Evolutionary conservation across 2,329 filamentous ascomycete species (phyloP).

Genomic region (Stagonosporopsis vannaccii): DNA sequence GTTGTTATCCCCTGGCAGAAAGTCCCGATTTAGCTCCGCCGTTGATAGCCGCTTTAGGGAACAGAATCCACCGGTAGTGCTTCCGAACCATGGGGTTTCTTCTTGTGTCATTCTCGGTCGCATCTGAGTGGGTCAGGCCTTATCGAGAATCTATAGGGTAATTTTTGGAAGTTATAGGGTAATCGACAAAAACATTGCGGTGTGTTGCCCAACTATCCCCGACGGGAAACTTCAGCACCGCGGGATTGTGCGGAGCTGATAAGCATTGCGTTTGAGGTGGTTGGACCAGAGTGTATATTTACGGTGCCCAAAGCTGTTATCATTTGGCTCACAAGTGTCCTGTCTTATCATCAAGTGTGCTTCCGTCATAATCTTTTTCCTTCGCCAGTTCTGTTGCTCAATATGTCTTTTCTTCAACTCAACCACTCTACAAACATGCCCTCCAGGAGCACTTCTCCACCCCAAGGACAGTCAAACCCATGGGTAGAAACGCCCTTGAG

Average conservation of each 20-base stretch:
- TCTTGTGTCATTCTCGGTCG: slow-evolving; percentile 37
- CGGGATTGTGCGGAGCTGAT: slow-evolving; percentile 37
- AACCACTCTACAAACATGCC: slow-evolving; percentile 29
- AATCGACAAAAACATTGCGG: slow-evolving; percentile 39
- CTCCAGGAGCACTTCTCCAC: slow-evolving; percentile 29
- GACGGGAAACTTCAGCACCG: slow-evolving; percentile 16
- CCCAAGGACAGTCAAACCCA: slow-evolving; percentile 48
- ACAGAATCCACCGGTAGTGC: slow-evolving; percentile 33
- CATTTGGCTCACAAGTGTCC: slow-evolving; percentile 4
- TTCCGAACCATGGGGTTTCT: slow-evolving; percentile 26
- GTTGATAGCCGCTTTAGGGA: slow-evolving; percentile 43
- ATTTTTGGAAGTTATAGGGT: slow-evolving; percentile 45
- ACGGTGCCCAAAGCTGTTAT: slow-evolving; percentile 7
- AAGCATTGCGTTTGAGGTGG: slow-evolving; percentile 22
- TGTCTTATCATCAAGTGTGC: slow-evolving; percentile 11
- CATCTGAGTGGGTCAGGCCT: slow-evolving; percentile 27
- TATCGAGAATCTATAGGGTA: slow-evolving; percentile 47
- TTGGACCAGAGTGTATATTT: slow-evolving; percentile 7
- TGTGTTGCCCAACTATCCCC: slow-evolving; percentile 16
- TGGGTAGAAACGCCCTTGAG: slow-evolving; percentile 78
- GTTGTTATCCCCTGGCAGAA: slow-evolving; percentile 31
- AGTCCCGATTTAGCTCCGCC: slow-evolving; percentile 23
- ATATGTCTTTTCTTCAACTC: slow-evolving; percentile 14
- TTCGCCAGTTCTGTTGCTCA: neutral
- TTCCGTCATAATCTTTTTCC: slow-evolving; percentile 1